A percentile compares a stretch with the other conserved stretches of the same genome.
Evolutionary conservation across 768 basidiomycete genomes (phyloP).

Genomic region (Boletus speciosus): DNA sequence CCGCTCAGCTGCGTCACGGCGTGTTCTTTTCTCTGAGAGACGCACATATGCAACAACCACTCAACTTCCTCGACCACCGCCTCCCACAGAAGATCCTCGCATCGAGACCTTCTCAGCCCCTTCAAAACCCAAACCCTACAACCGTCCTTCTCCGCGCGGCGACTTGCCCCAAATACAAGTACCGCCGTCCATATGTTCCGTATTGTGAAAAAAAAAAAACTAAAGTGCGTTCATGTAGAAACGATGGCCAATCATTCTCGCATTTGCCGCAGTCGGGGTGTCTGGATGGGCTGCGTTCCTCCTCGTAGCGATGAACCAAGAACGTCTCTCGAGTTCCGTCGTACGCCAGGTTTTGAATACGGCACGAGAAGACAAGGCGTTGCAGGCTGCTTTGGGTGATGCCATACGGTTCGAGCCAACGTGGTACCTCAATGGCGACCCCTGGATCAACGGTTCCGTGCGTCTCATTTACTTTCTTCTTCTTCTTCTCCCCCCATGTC

Average conservation of each 20-base stretch:
- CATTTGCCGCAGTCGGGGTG: slow-evolving; percentile 48
- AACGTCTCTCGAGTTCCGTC: slow-evolving; percentile 73
- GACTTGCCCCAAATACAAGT: slow-evolving; percentile 47
- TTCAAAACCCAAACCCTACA: slow-evolving; percentile 42
- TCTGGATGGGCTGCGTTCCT: slow-evolving; percentile 68
- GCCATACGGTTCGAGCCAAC: slow-evolving; percentile 39
- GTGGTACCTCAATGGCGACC: slow-evolving; percentile 70
- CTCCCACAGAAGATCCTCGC: slow-evolving; percentile 28
- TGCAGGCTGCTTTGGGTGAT: slow-evolving; percentile 58
- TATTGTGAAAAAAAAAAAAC: background rate
- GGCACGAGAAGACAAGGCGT: slow-evolving; percentile 47
- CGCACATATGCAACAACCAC: slow-evolving; percentile 19
- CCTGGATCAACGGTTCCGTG: slow-evolving; percentile 66
- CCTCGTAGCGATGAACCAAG: slow-evolving; percentile 69
- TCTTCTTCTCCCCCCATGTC: background rate
- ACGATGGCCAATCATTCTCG: slow-evolving; percentile 58
- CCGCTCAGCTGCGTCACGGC: slow-evolving; percentile 6
- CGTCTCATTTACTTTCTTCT: slow-evolving; percentile 21
- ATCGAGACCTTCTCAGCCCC: slow-evolving; percentile 42
- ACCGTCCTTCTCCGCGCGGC: slow-evolving; percentile 34
- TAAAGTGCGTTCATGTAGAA: slow-evolving; percentile 16
- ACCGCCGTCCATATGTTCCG: background rate
- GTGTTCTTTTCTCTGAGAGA: slow-evolving; percentile 8
- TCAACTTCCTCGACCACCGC: slow-evolving; percentile 26
- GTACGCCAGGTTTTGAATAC: slow-evolving; percentile 62